phyloP scores from a whole-genome alignment of 257 asterid species.

The Ligustrum vulgare region DNA sequence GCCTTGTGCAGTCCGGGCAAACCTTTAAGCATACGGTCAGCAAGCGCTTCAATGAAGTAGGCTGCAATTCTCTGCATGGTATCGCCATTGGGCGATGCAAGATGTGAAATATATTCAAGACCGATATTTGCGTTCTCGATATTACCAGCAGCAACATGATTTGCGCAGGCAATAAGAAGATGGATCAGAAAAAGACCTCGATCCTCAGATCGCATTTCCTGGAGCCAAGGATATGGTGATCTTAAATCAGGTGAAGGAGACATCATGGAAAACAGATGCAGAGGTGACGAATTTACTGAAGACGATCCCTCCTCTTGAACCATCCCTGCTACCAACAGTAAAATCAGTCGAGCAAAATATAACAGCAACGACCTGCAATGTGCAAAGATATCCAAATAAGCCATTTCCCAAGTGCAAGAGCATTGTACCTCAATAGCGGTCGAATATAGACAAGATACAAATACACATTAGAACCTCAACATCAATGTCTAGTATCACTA shows the following conservation, averaged over 20 bases:
- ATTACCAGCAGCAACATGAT: conserved; percentile 60
- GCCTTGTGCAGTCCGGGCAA: conserved; percentile 77
- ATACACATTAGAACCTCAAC: no score
- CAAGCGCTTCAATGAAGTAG: conserved; percentile 70
- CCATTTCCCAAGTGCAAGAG: not conserved
- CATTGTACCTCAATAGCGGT: no score
- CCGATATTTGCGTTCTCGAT: conserved; percentile 61
- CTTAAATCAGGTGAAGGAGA: conserved; percentile 56
- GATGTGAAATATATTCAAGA: conserved; percentile 63
- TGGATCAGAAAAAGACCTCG: conserved; percentile 67
- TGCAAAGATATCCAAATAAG: not conserved
- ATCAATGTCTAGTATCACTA: no score
- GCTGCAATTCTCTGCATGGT: conserved; percentile 77
- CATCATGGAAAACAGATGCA: conserved; percentile 61
- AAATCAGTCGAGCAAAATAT: not conserved
- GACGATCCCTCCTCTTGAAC: conserved; percentile 68
- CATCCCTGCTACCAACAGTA: conserved; percentile 29
- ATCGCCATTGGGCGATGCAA: conserved; percentile 73
- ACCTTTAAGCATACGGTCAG: conserved; percentile 57
- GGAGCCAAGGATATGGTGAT: conserved; percentile 55
- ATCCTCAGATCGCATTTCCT: conserved; percentile 66
- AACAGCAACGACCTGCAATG: conserved; percentile 16
- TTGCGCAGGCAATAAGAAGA: conserved; percentile 59
- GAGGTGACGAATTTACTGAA: conserved; percentile 57
- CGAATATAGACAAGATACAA: no score